These are phyloP conservation scores for Talaromyces marneffei DNA, from an alignment of 2,329 filamentous ascomycete species.

Conservation along the genomic window DNA sequence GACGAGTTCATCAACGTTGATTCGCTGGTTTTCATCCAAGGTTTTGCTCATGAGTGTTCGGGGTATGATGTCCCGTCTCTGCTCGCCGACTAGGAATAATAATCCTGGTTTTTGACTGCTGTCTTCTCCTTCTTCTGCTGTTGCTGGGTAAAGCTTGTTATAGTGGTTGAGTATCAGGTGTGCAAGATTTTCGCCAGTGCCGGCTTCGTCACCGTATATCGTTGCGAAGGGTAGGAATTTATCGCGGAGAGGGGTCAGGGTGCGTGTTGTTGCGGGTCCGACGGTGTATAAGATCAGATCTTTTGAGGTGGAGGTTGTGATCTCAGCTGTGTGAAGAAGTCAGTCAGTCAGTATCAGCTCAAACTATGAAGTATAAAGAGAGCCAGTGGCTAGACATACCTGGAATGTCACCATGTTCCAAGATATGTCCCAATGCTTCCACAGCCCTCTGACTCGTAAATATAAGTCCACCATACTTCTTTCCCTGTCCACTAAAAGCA, in stretches of 20 bases:
- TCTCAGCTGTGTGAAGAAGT: conserved; percentile 5
- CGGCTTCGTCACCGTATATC: conserved; percentile 73
- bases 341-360: neutral
- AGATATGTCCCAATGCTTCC: conserved; percentile 33
- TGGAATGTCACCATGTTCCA: conserved; percentile 2
- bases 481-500: conserved; percentile 8
- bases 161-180: conserved; percentile 76
- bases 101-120: conserved; percentile 49
- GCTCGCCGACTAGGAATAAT: conserved; percentile 85
- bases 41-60: conserved; percentile 60
- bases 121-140: conserved; percentile 13
- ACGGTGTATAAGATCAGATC: conserved; percentile 41
- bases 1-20: conserved; percentile 69
- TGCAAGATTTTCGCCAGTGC: conserved; percentile 76
- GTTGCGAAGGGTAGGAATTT: conserved; percentile 45
- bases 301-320: conserved; percentile 20
- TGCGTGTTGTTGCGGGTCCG: conserved; percentile 53
- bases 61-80: conserved; percentile 83
- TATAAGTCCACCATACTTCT: conserved; percentile 43
- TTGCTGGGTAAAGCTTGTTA: conserved; percentile 34
- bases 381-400: conserved; percentile 20
- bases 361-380: no score
- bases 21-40: conserved; percentile 48
- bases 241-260: conserved; percentile 52
- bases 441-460: conserved; percentile 48